Evolutionary conservation across 192 early-diverging fungal genomes (phyloP).

Genomic region (Thoreauomyces humboldtii): DNA sequence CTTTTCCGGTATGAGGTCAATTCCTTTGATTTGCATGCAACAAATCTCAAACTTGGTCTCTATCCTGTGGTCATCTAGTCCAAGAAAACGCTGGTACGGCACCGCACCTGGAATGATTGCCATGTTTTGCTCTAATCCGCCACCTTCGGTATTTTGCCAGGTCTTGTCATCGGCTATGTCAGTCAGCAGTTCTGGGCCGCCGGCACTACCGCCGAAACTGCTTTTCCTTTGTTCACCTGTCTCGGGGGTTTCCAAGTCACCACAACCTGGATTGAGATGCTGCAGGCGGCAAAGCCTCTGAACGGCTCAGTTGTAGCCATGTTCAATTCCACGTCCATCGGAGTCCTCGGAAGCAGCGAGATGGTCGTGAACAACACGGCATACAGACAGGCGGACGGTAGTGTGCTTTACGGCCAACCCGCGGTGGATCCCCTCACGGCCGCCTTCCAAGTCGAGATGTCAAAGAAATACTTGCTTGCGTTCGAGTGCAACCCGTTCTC

Average conservation of each 20-base stretch:
- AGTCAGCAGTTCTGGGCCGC: neutral
- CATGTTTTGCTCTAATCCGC: no score
- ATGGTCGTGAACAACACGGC: conserved; percentile 1
- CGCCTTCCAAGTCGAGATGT: neutral
- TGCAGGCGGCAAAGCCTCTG: neutral
- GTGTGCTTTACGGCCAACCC: neutral
- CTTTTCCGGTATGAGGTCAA: neutral
- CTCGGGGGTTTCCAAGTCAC: neutral
- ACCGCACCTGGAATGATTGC: no score
- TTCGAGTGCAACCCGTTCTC: neutral
- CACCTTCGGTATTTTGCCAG: no score
- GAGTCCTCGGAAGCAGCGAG: neutral
- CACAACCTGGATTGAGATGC: conserved; percentile 5
- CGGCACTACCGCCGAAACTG: neutral
- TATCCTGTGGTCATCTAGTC: no score
- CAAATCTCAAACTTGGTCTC: no score
- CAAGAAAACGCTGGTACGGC: no score
- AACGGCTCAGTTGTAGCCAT: conserved; percentile 1
- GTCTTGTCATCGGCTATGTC: no score
- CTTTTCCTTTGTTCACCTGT: neutral
- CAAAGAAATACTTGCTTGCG: neutral
- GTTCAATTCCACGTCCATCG: neutral
- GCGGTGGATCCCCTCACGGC: neutral
- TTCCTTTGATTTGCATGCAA: no score
- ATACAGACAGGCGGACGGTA: neutral